These are phyloP conservation scores for Geotrichum histeridarum DNA, from an alignment of 1,139 yeast genomes.

Conservation along the genomic window DNA sequence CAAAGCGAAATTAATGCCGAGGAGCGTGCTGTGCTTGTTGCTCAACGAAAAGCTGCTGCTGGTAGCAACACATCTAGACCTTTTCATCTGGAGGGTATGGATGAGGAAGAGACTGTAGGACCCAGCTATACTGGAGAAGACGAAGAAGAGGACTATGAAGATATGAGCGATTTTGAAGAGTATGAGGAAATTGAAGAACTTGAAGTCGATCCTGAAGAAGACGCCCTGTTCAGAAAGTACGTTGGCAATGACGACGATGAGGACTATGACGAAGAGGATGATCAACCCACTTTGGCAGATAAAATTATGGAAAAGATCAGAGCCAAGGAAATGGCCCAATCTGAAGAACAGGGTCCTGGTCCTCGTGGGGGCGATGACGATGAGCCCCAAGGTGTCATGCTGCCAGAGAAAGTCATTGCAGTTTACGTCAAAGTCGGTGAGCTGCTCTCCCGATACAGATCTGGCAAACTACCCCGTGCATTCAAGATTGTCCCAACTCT, in stretches of 20 bases:
- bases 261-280: conserved; percentile 55
- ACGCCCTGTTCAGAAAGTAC: conserved; percentile 40
- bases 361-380: conserved; percentile 27
- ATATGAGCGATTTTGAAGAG: conserved; percentile 40
- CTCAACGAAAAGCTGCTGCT: conserved; percentile 10
- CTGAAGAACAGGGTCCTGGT: conserved; percentile 24
- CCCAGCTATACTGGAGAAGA: conserved; percentile 21
- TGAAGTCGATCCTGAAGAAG: conserved; percentile 47
- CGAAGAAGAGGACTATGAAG: conserved; percentile 38
- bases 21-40: conserved; percentile 32
- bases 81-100: conserved; percentile 9
- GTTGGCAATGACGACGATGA: conserved; percentile 41
- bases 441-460: conserved; percentile 83
- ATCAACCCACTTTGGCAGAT: conserved; percentile 69
- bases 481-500: conserved; percentile 91
- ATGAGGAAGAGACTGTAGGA: conserved; percentile 15
- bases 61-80: conserved; percentile 1
- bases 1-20: conserved; percentile 80
- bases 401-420: conserved; percentile 93
- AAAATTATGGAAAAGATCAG: conserved; percentile 84
- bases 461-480: conserved; percentile 90
- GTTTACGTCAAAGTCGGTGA: conserved; percentile 91
- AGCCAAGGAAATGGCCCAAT: conserved; percentile 50
- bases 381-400: conserved; percentile 52
- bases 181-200: conserved; percentile 46